phyloP scores from a whole-genome alignment of 352 stramenopile species.

The Phytophthora ohioensis region DNA sequence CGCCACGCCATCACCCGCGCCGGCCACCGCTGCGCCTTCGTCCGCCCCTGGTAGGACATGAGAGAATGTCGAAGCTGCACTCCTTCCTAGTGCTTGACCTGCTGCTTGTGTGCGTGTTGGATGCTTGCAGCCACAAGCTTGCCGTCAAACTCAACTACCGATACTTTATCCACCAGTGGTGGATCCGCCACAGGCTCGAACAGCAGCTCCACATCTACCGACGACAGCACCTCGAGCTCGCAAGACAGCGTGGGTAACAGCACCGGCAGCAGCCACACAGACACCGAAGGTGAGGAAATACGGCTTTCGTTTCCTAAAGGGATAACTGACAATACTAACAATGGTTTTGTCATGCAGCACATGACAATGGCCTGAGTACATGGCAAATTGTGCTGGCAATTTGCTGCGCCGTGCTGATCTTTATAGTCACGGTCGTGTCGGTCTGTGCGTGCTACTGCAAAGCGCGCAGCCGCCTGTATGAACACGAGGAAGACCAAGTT shows the following conservation, averaged over 20 bases:
- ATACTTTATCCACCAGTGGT: conserved; percentile 1
- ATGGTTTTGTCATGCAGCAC: conserved; percentile 17
- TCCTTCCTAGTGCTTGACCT: conserved; percentile 6
- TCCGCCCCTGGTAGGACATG: conserved; percentile 23
- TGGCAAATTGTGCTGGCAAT: conserved; percentile 67
- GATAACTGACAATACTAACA: neutral
- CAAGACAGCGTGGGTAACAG: conserved; percentile 6
- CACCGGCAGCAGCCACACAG: conserved; percentile 20
- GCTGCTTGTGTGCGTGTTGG: conserved; percentile 7
- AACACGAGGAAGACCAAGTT: conserved; percentile 47
- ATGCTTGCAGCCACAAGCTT: conserved; percentile 11
- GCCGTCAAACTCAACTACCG: conserved; percentile 5
- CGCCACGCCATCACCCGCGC: neutral
- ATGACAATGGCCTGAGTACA: conserved; percentile 28
- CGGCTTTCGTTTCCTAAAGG: neutral
- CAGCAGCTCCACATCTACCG: conserved; percentile 10
- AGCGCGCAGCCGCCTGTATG: conserved; percentile 49
- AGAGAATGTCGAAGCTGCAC: neutral
- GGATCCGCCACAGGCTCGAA: conserved; percentile 14
- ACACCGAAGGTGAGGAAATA: conserved; percentile 18
- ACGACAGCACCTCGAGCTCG: conserved; percentile 22
- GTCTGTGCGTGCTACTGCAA: conserved; percentile 64
- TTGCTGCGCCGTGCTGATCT: conserved; percentile 50
- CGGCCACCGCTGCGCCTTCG: conserved; percentile 10
- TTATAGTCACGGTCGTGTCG: conserved; percentile 51